Base-by-base conservation (phyloP, 805 yeast genomes). In the Candida methanosorbosa region DNA sequence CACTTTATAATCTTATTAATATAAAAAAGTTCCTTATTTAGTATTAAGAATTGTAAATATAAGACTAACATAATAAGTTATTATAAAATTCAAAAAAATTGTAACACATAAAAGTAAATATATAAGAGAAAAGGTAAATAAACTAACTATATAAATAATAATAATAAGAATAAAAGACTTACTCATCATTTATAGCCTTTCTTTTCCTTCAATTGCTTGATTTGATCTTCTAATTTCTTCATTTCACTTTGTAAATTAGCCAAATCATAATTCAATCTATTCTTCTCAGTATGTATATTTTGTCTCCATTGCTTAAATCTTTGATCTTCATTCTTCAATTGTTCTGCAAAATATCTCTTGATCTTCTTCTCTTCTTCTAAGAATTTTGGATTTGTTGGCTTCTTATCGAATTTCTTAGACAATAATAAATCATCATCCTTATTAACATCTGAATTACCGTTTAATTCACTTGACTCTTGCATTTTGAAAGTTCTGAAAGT, bases 281-380 rank as follows among this genome's bases (percentile, higher is more conserved):
- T 84, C 65, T 95, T 82, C 66, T 92, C 97, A 48, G 85, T 86
- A 46, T 87, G 92, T 48, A 92, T 85, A 56, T 92, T 90, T 49
- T 87, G 84, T 65, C 88, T 97, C 98, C 99, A 92, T 68, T 90
- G 95, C 68, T 94, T 84, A 62, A 92, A 92, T 56, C 98, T 75
- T 52, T 86, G 94, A 54, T 92, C 98, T 65, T 92, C 98, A 32
- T 83, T 83, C 65, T 90, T 88, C 40, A 92, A 85, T 66, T 92
- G 97, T 60, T 88, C 97, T 9, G 97, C 90, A 64, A 92, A 92
- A 59, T 83, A 83, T 63, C 83, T 81, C 72, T 92, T 86, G 55
- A 92, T 70, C 23, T 88, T 81, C 57, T 85, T 92, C 62, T 92
- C 98, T 59, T 90, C 97, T 61, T 92, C 97, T 60, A 87, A 81